Evolutionary conservation across 2,329 filamentous ascomycete species (phyloP), one percentile per base, ranked within the genome.

Genomic region (Atkinsonella texensis): DNA sequence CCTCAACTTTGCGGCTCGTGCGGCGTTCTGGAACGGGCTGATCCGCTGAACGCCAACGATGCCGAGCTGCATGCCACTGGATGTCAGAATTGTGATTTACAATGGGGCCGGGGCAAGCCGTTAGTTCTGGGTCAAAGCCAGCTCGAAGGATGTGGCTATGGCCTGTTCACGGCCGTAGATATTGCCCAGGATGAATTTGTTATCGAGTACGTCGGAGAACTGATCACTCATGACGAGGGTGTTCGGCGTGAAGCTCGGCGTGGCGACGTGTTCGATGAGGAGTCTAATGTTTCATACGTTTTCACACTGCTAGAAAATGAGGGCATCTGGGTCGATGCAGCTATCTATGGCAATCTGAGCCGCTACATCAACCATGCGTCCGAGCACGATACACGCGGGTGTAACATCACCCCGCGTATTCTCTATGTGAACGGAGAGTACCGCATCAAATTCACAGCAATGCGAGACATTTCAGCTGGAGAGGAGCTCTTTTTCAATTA

Each of bases 401-500:
- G 83, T 61, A 80, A 83, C 56, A 78, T 81, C 53, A 75, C 71
- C 15, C 78, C 85, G 1, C 77, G 79, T 53, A 83, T 88, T 50
- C 66, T 85, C 15, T 79, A 87, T 48, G 87, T 88, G 53, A 87
- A 88, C 59, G 83, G 84, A 23, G 83, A 87, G 55, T 84, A 84
- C 58, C 79, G 88, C 13, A 88, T 93, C 62, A 85, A 82, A 44
- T 85, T 93, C 59, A 81, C 78, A 46, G 85, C 87, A 0, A 71
- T 76, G 51, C 73, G 79, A 2, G 75, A 84, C 41, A 85, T 93
- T 60, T 73, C 76, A 53, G 73, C 77, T 3, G 87, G 87, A 23
- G 83, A 89, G 54, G 87, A 93, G 65, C 69, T 94, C 0, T 85
- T 89, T 62, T 94, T 91, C 65, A 80, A 91, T 62, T 93, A 94